phyloP scores from a whole-genome alignment of 2,329 filamentous ascomycete species.

The Colletotrichum musae region DNA sequence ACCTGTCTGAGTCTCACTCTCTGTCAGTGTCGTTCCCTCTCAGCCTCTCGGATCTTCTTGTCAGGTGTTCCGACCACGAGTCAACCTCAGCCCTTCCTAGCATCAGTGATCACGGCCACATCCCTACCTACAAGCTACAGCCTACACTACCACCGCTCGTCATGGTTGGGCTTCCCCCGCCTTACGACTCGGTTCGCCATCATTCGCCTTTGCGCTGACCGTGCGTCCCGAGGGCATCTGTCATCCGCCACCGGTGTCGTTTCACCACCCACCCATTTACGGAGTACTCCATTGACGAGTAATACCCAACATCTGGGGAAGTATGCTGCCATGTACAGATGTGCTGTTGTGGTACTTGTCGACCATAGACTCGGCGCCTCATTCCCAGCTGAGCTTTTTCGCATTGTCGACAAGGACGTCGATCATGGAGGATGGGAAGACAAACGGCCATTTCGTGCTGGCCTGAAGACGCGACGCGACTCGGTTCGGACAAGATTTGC shows the following conservation, averaged over 20 bases:
- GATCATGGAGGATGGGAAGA: too few species aligned
- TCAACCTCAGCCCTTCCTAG: slow-evolving; percentile 13
- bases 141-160: background rate
- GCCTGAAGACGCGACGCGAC: slow-evolving; percentile 5
- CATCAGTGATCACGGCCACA: slow-evolving; percentile 2
- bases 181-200: slow-evolving; percentile 2
- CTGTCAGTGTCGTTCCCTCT: background rate
- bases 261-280: slow-evolving; percentile 8
- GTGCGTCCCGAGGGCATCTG: slow-evolving; percentile 14
- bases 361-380: background rate
- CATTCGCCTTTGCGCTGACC: background rate
- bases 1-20: slow-evolving; percentile 7
- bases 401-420: slow-evolving; percentile 5
- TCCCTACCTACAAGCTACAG: too few species aligned
- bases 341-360: background rate
- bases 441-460: background rate
- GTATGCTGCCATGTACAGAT: too few species aligned
- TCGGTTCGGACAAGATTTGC: slow-evolving; percentile 17
- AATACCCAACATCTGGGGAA: slow-evolving; percentile 1
- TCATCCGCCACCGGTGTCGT: slow-evolving; percentile 24
- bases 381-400: background rate
- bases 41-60: slow-evolving; percentile 28
- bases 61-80: slow-evolving; percentile 17
- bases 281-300: background rate
- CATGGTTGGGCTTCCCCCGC: slow-evolving; percentile 11